Percentiles rank a stretch among this genome's conserved stretches.
These are phyloP conservation scores for Pleurotus eryngii DNA, from an alignment of 768 basidiomycete species.

Conservation along the genomic window DNA sequence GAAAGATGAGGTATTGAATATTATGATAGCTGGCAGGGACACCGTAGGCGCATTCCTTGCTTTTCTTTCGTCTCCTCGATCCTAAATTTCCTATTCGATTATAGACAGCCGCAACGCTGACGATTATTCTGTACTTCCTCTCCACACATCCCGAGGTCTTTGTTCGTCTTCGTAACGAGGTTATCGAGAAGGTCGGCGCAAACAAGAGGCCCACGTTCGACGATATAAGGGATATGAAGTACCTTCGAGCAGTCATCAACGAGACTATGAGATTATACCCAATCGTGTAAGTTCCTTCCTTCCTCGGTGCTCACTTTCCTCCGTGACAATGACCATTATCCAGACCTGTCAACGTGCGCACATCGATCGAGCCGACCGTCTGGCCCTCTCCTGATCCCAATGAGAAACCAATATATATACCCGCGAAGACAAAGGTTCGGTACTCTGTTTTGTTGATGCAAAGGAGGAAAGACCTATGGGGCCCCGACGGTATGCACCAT, in stretches of 20 bases:
- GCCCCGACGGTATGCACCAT: slow-evolving; percentile 71
- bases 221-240: slow-evolving; percentile 61
- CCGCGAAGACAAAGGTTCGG: slow-evolving; percentile 38
- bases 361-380: slow-evolving; percentile 40
- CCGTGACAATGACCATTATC: neutral
- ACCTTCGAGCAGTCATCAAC: slow-evolving; percentile 61
- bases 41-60: slow-evolving; percentile 16
- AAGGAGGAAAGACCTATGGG: slow-evolving; percentile 63
- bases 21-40: slow-evolving; percentile 47
- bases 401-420: slow-evolving; percentile 52
- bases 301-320: neutral
- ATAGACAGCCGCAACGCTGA: slow-evolving; percentile 38
- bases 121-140: slow-evolving; percentile 41
- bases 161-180: slow-evolving; percentile 50
- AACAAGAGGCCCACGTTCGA: slow-evolving; percentile 48
- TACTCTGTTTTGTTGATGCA: slow-evolving; percentile 69
- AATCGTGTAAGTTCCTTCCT: slow-evolving; percentile 42
- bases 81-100: too few species aligned
- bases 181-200: slow-evolving; percentile 48
- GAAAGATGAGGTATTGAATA: slow-evolving; percentile 38
- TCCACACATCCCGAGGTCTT: slow-evolving; percentile 48
- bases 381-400: slow-evolving; percentile 43
- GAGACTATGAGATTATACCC: slow-evolving; percentile 59
- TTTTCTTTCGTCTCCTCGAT: too few species aligned
- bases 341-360: slow-evolving; percentile 51